Conservation (phyloP, 768 basidiomycete species). For the Lactifluus pinguis region DNA sequence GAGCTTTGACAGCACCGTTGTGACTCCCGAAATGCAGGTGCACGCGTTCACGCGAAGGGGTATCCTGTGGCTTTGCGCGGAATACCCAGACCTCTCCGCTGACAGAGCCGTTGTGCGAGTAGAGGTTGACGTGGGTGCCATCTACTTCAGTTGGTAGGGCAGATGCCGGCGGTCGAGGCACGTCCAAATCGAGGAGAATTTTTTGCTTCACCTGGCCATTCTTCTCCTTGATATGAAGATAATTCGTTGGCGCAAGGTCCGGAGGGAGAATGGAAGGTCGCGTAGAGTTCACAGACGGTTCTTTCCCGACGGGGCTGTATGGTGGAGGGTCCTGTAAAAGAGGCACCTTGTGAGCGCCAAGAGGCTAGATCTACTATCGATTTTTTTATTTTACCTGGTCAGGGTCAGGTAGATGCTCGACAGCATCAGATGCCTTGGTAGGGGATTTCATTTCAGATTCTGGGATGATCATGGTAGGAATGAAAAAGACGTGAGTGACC, state of each 20-base stretch:
- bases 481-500: not conserved
- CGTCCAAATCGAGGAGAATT: slow-evolving; percentile 3
- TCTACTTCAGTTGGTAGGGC: not conserved
- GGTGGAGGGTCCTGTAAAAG: slow-evolving; percentile 6
- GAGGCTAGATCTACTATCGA: not conserved
- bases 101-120: slow-evolving; percentile 11
- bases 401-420: not conserved
- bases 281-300: not conserved
- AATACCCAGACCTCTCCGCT: slow-evolving; percentile 5
- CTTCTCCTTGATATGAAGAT: slow-evolving; percentile 4
- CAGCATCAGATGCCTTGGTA: not conserved
- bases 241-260: slow-evolving; percentile 8
- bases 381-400: not conserved
- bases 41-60: not conserved
- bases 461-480: not conserved
- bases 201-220: not conserved
- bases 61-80: not conserved
- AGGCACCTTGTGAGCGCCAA: not conserved
- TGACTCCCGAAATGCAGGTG: not conserved
- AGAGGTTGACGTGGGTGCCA: not conserved
- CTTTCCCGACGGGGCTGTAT: not conserved
- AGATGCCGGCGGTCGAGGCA: slow-evolving; percentile 1
- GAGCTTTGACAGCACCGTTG: slow-evolving; percentile 1
- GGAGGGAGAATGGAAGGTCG: not conserved
- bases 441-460: not conserved